phyloP scores from a whole-genome alignment of 768 basidiomycete genomes.

The Suillus weaverae region DNA sequence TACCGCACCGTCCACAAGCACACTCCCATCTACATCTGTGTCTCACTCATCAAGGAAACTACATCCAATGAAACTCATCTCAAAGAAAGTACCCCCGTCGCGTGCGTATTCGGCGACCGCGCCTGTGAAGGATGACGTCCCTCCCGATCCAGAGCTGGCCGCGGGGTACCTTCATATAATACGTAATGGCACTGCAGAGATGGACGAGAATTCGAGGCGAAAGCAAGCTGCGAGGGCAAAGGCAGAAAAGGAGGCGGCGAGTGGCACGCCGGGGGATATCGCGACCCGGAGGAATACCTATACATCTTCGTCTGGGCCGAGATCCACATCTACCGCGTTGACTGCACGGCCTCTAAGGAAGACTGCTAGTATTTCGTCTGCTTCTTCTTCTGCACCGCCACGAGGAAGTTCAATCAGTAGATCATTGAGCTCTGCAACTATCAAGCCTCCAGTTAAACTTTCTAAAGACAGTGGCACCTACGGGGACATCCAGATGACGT shows the following conservation, averaged over 20 bases:
- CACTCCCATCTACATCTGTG: background rate
- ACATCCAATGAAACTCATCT: background rate
- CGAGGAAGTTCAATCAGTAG: background rate
- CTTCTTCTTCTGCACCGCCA: background rate
- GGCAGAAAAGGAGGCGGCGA: slow-evolving; percentile 13
- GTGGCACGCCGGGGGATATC: background rate
- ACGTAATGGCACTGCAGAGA: slow-evolving; percentile 19
- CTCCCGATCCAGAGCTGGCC: background rate
- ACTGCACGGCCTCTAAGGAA: background rate
- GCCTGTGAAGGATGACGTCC: background rate
- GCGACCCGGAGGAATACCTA: background rate
- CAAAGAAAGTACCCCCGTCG: background rate
- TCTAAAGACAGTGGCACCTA: background rate
- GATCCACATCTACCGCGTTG: background rate
- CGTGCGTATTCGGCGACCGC: background rate
- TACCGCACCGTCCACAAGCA: background rate
- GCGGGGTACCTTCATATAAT: slow-evolving; percentile 13
- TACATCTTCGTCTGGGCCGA: background rate
- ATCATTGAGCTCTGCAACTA: background rate
- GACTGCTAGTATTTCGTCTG: background rate
- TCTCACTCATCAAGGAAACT: background rate
- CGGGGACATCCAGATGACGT: background rate
- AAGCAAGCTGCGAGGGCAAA: slow-evolving; percentile 23
- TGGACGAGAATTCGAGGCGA: slow-evolving; percentile 27
- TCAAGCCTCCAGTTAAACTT: background rate